These are phyloP conservation scores for Theobroma grandiflorum DNA, from an alignment of 441 rosid species.

Conservation along the genomic window DNA sequence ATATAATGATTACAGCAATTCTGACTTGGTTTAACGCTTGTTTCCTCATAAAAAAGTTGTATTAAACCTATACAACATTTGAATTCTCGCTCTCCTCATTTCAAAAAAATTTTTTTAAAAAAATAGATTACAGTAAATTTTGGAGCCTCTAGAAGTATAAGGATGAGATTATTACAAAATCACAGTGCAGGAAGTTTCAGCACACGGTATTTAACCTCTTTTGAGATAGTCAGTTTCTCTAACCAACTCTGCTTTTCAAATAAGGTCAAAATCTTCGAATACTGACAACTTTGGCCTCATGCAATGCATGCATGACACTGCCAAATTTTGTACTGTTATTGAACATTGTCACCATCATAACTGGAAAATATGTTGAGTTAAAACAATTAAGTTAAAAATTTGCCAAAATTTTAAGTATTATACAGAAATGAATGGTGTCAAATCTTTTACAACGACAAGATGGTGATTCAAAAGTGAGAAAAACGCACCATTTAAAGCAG, in stretches of 20 bases:
- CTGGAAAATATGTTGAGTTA: not conserved
- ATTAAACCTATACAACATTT: too few relatives aligned
- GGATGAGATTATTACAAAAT: not conserved
- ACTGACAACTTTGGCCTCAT: not conserved
- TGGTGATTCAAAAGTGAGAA: not conserved
- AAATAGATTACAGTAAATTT: too few relatives aligned
- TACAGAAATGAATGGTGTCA: not conserved
- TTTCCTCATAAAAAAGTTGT: too few relatives aligned
- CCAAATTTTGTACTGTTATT: conserved; percentile 4
- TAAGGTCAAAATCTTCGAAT: not conserved
- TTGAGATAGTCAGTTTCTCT: not conserved
- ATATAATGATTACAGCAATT: not conserved
- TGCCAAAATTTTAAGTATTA: not conserved
- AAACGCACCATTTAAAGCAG: too few relatives aligned
- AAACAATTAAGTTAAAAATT: not conserved
- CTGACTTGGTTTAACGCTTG: not conserved
- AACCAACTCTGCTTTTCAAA: not conserved
- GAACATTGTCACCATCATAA: not conserved
- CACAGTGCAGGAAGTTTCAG: not conserved
- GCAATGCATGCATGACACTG: conserved; percentile 7
- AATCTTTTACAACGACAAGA: not conserved
- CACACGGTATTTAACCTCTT: not conserved
- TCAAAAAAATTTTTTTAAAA: too few relatives aligned
- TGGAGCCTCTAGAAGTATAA: not conserved
- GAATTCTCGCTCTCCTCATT: too few relatives aligned